Conservation (phyloP, 2,329 filamentous ascomycete species). For the Pezicula carpinea region DNA sequence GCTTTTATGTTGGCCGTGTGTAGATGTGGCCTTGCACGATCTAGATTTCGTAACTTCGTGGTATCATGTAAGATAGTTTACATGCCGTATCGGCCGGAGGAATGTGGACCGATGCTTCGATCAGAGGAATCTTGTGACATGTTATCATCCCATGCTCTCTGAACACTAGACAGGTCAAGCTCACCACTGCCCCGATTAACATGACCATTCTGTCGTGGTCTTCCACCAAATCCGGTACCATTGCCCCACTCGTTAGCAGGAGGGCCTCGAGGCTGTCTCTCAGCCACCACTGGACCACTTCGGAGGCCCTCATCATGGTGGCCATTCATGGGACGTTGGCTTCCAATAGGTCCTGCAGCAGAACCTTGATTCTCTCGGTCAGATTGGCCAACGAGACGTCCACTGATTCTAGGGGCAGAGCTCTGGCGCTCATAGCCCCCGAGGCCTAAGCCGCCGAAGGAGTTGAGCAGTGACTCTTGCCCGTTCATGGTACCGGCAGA, state of each 20-base stretch:
- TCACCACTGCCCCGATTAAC: conserved; percentile 55
- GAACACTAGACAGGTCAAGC: conserved; percentile 25
- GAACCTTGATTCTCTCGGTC: conserved; percentile 39
- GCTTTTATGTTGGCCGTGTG: conserved; percentile 8
- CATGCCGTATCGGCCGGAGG: conserved; percentile 21
- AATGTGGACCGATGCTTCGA: conserved; percentile 18
- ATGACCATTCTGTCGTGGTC: conserved; percentile 55
- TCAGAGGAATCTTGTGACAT: conserved; percentile 26
- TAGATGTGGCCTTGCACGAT: neutral
- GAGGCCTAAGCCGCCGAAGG: conserved; percentile 56
- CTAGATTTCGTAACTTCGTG: conserved; percentile 22
- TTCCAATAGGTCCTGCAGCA: conserved; percentile 56
- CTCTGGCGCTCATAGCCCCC: conserved; percentile 34
- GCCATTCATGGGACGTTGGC: conserved; percentile 50
- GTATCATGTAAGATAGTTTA: conserved; percentile 9
- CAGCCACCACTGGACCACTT: conserved; percentile 38
- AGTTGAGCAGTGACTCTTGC: conserved; percentile 35
- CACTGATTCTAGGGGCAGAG: conserved; percentile 27
- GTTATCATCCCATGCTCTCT: conserved; percentile 25
- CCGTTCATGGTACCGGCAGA: conserved; percentile 62
- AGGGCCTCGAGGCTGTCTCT: conserved; percentile 60
- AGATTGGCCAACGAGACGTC: conserved; percentile 40
- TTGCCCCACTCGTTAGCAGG: conserved; percentile 48
- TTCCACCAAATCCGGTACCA: conserved; percentile 44
- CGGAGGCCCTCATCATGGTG: conserved; percentile 23